Base-by-base conservation (phyloP, 2,329 filamentous ascomycete species). In the Alternaria tenuissima region DNA sequence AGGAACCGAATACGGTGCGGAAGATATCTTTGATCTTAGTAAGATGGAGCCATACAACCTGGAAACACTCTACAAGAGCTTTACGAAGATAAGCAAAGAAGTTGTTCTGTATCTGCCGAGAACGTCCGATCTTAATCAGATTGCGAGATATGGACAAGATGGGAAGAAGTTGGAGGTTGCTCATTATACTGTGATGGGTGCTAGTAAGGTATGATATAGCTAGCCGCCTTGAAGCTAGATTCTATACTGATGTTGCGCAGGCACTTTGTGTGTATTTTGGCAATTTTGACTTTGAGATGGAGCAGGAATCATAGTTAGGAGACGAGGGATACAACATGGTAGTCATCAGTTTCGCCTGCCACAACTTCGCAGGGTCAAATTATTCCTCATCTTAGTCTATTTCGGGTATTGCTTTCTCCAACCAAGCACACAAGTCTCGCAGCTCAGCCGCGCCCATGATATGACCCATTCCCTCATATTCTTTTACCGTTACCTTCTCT, bases 111-210 rank as follows among this genome's bases (percentile, higher is more conserved):
- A 91, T 73, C 83, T 99, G 18, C 95, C 96, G 1, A 86, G 96
- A 16, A 78, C 70, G 5, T 79, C 76, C 8, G 75, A 79, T 60
- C 63, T 79, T 20, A 79, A 78, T 43, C 77, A 79, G 56, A 68
- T 79, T 47, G 76, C 76, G 22, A 67, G 68, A 20, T 77, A 78
- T 60, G 72, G 71, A 1, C 61, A 71, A 20, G 68, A 74, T 24
- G 74, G 59, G 1, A 72, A 73, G 61, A 77, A 77, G 63, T 44
- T 78, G 3, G 74, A 79, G 53, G 76, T 78, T 16, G 73, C 77
- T 5, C 95, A 99, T 81, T 98, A 98, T 76, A 97, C 94, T 74
- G 92, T 96, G 81, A 85, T 91, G 69, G 93, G 93, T 12, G 91
- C 91, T 7, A 97, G 94, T 78, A 97, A 97, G 80, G 91, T 90